Evolutionary conservation across 1,284 basidiomycete species (phyloP).

Genomic region (Melampsora larici-populina): DNA sequence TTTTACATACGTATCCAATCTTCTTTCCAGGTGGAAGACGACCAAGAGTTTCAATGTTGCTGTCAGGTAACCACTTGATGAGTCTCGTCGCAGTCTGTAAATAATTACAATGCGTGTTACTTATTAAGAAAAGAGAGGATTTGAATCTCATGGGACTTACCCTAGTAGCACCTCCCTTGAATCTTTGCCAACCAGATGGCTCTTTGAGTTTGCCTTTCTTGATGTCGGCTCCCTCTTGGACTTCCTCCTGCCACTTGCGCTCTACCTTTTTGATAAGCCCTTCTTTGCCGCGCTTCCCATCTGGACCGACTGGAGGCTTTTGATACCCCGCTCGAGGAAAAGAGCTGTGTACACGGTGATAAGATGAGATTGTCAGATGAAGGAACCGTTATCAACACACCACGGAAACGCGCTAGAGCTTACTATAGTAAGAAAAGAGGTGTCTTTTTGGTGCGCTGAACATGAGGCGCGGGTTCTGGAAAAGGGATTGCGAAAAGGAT

Average conservation of each 20-base stretch:
- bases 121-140: neutral
- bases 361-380: neutral
- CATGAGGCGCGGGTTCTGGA: slow-evolving; percentile 9
- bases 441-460: slow-evolving; percentile 20
- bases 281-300: slow-evolving; percentile 31
- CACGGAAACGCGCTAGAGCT: neutral
- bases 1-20: slow-evolving; percentile 16
- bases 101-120: neutral
- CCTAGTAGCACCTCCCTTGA: slow-evolving; percentile 22
- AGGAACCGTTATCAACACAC: neutral
- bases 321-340: slow-evolving; percentile 37
- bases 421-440: slow-evolving; percentile 37
- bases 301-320: slow-evolving; percentile 15
- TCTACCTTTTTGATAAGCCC: slow-evolving; percentile 31
- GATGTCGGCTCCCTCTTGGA: slow-evolving; percentile 36
- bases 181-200: slow-evolving; percentile 14
- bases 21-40: slow-evolving; percentile 37
- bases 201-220: slow-evolving; percentile 27
- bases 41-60: slow-evolving; percentile 23
- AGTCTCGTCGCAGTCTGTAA: slow-evolving; percentile 21
- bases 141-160: slow-evolving; percentile 9
- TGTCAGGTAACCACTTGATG: slow-evolving; percentile 28
- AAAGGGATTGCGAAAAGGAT: slow-evolving; percentile 38
- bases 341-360: neutral
- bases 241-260: slow-evolving; percentile 42